Conservation (phyloP, 1,139 yeast genomes). For the Diutina ranongensis region DNA sequence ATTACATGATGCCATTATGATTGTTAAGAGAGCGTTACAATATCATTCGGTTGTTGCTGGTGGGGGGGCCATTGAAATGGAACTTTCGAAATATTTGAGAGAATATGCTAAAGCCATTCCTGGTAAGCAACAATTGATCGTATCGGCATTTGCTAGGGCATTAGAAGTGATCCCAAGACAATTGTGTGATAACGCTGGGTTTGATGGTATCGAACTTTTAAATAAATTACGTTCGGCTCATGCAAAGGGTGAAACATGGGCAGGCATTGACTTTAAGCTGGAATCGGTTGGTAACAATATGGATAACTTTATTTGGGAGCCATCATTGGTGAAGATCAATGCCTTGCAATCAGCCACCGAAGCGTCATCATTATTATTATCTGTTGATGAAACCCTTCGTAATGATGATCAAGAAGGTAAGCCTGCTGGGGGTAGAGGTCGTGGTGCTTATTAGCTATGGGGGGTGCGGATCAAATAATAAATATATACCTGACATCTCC, state of each 20-base stretch:
- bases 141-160: constrained; percentile 88
- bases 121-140: constrained; percentile 89
- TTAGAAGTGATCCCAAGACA: constrained; percentile 95
- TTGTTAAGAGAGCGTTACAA: constrained; percentile 87
- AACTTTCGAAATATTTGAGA: constrained; percentile 75
- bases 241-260: constrained; percentile 86
- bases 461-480: too few species aligned
- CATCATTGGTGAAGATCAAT: constrained; percentile 84
- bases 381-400: constrained; percentile 91
- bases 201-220: constrained; percentile 87
- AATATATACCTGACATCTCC: too few species aligned
- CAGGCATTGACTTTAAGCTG: constrained; percentile 81
- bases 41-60: constrained; percentile 90
- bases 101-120: constrained; percentile 81
- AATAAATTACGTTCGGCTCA: constrained; percentile 88
- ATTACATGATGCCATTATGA: constrained; percentile 96
- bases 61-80: constrained; percentile 99
- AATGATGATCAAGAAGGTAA: constrained; percentile 10
- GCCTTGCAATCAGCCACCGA: constrained; percentile 97
- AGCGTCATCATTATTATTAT: constrained; percentile 83
- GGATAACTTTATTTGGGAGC: constrained; percentile 92
- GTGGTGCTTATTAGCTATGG: constrained; percentile 10
- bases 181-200: constrained; percentile 94
- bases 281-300: constrained; percentile 81
- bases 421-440: constrained; percentile 11